These are phyloP conservation scores for Wickerhamiella hasegawae DNA, from an alignment of 805 yeast species.

Conservation along the genomic window DNA sequence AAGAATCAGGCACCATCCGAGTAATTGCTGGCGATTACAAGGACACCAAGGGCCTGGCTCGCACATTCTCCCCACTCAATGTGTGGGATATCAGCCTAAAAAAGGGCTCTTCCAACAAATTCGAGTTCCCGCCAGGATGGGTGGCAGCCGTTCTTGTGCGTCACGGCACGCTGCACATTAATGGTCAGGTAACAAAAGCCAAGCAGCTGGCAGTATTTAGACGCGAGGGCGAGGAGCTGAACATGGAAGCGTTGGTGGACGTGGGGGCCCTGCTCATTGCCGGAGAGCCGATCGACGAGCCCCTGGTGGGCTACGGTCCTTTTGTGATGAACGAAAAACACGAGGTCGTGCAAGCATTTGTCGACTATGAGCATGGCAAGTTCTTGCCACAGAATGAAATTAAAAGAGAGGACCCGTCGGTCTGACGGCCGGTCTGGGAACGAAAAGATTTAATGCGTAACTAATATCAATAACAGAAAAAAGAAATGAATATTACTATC, in stretches of 20 bases:
- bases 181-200: slow-evolving; percentile 20
- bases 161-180: slow-evolving; percentile 40
- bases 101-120: slow-evolving; percentile 50
- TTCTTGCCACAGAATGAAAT: not conserved
- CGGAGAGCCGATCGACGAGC: slow-evolving; percentile 59
- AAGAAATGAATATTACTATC: not conserved
- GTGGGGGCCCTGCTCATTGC: slow-evolving; percentile 61
- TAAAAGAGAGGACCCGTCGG: not conserved
- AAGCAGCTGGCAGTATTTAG: slow-evolving; percentile 26
- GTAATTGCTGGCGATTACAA: slow-evolving; percentile 65
- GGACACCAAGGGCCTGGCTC: slow-evolving; percentile 55
- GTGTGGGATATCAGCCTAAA: slow-evolving; percentile 50
- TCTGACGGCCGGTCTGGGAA: not conserved
- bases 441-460: not conserved
- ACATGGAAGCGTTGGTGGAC: slow-evolving; percentile 16
- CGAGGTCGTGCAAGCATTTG: slow-evolving; percentile 50
- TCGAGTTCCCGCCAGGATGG: slow-evolving; percentile 41
- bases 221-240: slow-evolving; percentile 26
- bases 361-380: slow-evolving; percentile 42
- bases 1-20: slow-evolving; percentile 46
- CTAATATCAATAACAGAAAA: not conserved
- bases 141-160: slow-evolving; percentile 57
- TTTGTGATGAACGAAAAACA: slow-evolving; percentile 64
- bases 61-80: slow-evolving; percentile 70
- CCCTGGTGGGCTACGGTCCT: slow-evolving; percentile 77